Evolutionary conservation across 768 basidiomycete species (phyloP), one percentile per base, ranked within the genome.

Genomic region (Pleurotus tuber-regium): DNA sequence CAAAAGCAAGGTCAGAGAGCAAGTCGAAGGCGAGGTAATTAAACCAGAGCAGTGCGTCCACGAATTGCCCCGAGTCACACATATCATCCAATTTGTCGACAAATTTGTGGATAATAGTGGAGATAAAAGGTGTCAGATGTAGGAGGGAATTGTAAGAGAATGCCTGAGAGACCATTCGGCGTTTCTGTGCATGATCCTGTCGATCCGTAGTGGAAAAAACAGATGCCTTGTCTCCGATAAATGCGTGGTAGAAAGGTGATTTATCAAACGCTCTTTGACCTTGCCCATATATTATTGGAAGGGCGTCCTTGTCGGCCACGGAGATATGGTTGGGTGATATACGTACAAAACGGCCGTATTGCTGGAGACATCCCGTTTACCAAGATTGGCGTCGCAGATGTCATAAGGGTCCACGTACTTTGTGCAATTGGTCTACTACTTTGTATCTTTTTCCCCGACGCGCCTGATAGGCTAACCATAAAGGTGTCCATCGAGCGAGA

Each of bases 1-100:
- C 68, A 39, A 69, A 70, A 2, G 64, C 65, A 26, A 70, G 59
- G 29, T 66, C 63, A 4, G 66, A 65, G 9, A 68, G 52, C 14
- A 65, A 50, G 43, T 68, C 67, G 43, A 67, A 66, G 2, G 68
- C 59, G 25, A 70, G 55, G 40, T 64, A 67, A 51, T 70, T 66
- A 49, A 70, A 57, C 65, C 65, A 66, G 30, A 59, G 21, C n/a
- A 68, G 48, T 2, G 57, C 57, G 50, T 65, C 59, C n/a, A 63
- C 53, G 21, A 51, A 52, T 43, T 60, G 49, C 11, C 44, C 61
- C 19, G 41, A 46, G 3, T 50, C 30, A 43, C 57, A 56, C 48
- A 59, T 50, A 24, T 35, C 48, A 50, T 66, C 21, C 28, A 66
- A 12, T 23, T 60, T 51, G 10, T 55, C 26, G n/a, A 59, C 51